A percentile compares a stretch with the other conserved stretches of the same genome.
Evolutionary conservation across 1,284 basidiomycete species (phyloP).

Genomic region (Trichosporon coremiiforme): DNA sequence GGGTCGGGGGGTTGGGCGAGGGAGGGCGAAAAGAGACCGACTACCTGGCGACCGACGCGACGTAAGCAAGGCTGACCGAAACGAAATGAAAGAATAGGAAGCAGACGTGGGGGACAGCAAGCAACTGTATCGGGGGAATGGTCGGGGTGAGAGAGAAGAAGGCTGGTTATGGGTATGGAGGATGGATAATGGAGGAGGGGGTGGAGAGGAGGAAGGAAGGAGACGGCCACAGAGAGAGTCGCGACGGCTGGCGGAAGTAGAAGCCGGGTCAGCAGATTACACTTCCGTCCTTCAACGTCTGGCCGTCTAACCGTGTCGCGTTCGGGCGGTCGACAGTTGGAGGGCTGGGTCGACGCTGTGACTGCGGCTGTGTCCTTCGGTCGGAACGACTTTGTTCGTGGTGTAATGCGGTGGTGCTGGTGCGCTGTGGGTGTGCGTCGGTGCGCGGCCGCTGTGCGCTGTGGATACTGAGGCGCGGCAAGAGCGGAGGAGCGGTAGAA

Average conservation of each 20-base stretch:
- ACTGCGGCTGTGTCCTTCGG: neutral
- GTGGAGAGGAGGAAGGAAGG: neutral
- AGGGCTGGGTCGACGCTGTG: neutral
- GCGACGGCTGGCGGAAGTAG: constrained; percentile 1
- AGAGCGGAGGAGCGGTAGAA: neutral
- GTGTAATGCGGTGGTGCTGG: neutral
- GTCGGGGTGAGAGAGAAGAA: neutral
- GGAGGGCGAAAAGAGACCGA: neutral
- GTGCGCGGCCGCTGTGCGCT: neutral
- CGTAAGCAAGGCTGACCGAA: neutral
- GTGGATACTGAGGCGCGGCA: neutral
- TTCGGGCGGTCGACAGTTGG: neutral
- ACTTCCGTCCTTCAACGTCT: neutral
- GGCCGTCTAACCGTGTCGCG: neutral
- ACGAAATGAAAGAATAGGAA: neutral
- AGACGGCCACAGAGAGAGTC: neutral
- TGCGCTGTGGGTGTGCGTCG: neutral
- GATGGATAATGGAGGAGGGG: neutral
- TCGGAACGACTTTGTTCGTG: constrained; percentile 2
- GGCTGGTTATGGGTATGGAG: neutral
- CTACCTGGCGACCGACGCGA: constrained; percentile 2
- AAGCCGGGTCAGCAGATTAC: neutral
- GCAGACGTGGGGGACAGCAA: neutral
- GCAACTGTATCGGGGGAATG: neutral
- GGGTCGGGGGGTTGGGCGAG: neutral